Percentiles rank a stretch among this genome's conserved stretches.
phyloP scores from a whole-genome alignment of 2,329 filamentous ascomycete genomes.

The Talaromyces pinophilus region DNA sequence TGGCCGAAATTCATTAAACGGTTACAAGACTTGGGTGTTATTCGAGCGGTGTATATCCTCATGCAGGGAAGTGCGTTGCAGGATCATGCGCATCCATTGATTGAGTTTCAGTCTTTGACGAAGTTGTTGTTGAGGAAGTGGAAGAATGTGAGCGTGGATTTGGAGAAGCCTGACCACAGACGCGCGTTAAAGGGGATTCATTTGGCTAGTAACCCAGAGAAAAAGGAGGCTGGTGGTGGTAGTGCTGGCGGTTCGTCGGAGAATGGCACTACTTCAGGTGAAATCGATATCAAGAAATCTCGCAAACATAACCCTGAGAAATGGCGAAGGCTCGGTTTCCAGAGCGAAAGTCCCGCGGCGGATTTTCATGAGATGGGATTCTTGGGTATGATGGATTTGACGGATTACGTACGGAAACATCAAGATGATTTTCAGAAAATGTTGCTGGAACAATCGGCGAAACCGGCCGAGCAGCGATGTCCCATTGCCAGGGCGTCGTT shows the following conservation, averaged over 20 bases:
- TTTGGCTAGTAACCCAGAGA: constrained; percentile 66
- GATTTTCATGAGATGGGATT: constrained; percentile 88
- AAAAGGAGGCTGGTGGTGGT: constrained; percentile 27
- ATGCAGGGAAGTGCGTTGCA: constrained; percentile 94
- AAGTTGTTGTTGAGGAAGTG: constrained; percentile 86
- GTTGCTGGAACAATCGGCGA: constrained; percentile 81
- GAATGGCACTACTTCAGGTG: constrained; percentile 30
- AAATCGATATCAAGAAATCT: constrained; percentile 56
- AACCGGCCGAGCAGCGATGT: constrained; percentile 70
- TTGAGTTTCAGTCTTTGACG: constrained; percentile 91
- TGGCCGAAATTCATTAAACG: constrained; percentile 96
- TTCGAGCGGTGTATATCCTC: constrained; percentile 84
- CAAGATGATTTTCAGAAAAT: constrained; percentile 92
- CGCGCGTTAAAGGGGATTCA: constrained; percentile 83
- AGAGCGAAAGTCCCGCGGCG: constrained; percentile 79
- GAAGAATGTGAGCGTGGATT: constrained; percentile 79
- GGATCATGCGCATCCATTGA: constrained; percentile 81
- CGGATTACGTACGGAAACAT: constrained; percentile 88
- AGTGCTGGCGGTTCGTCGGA: constrained; percentile 12
- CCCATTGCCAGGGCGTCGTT: constrained; percentile 85
- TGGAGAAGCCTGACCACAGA: constrained; percentile 85
- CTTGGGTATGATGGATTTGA: constrained; percentile 94
- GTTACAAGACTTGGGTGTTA: constrained; percentile 87
- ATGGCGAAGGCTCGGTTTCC: constrained; percentile 89
- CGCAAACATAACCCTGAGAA: constrained; percentile 83